These are phyloP conservation scores for Cryphonectria radicalis DNA, from an alignment of 2,329 filamentous ascomycete species.

Conservation along the genomic window DNA sequence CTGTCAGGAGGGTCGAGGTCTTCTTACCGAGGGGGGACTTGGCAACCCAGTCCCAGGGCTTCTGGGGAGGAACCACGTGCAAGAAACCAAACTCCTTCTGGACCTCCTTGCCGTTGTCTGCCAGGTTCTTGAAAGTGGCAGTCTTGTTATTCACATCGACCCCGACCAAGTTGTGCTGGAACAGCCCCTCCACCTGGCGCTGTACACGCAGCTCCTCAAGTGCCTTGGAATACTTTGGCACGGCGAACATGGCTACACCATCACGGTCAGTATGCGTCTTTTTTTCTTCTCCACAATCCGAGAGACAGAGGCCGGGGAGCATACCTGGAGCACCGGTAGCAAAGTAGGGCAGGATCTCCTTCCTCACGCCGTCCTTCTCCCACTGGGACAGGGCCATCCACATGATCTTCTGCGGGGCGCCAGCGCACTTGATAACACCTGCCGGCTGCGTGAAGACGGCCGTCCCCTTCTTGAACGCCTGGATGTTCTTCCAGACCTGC, in stretches of 20 bases:
- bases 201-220: slow-evolving; percentile 41
- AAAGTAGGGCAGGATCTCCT: slow-evolving; percentile 40
- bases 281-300: not conserved
- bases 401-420: slow-evolving; percentile 46
- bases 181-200: slow-evolving; percentile 43
- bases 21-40: slow-evolving; percentile 38
- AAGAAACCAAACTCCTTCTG: slow-evolving; percentile 42
- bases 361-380: slow-evolving; percentile 40
- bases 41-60: slow-evolving; percentile 32
- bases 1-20: not conserved
- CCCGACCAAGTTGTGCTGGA: slow-evolving; percentile 44
- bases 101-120: slow-evolving; percentile 38
- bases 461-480: slow-evolving; percentile 41
- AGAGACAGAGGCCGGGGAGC: not conserved
- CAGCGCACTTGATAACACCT: slow-evolving; percentile 45
- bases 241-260: slow-evolving; percentile 42
- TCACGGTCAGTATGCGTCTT: not conserved
- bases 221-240: slow-evolving; percentile 43
- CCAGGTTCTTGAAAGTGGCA: slow-evolving; percentile 41
- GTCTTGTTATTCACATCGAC: slow-evolving; percentile 39
- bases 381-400: slow-evolving; percentile 47
- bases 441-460: slow-evolving; percentile 46
- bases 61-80: slow-evolving; percentile 41
- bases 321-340: slow-evolving; percentile 39
- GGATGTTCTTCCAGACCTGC: slow-evolving; percentile 42